phyloP scores from a whole-genome alignment of 2,329 filamentous ascomycete genomes.

The Simplicillium aogashimaense region DNA sequence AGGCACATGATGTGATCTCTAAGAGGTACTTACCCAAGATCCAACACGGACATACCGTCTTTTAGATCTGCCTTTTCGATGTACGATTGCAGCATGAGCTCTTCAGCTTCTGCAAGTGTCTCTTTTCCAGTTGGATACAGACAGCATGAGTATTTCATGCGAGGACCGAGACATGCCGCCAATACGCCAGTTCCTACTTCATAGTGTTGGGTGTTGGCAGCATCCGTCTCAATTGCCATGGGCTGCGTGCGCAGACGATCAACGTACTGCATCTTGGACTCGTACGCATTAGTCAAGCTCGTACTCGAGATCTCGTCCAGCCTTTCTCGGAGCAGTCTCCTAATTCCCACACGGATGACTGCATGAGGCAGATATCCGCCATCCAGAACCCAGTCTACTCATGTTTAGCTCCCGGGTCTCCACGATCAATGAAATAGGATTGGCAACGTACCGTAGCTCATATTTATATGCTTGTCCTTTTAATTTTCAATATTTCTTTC shows the following conservation, averaged over 20 bases:
- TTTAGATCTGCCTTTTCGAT: conserved; percentile 47
- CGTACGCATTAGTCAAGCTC: conserved; percentile 40
- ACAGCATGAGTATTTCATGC: conserved; percentile 65
- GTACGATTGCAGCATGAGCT: conserved; percentile 55
- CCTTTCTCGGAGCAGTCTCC: conserved; percentile 54
- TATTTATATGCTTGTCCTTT: too few relatives aligned
- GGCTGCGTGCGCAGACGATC: conserved; percentile 46
- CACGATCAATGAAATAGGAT: too few relatives aligned
- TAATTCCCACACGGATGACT: conserved; percentile 55
- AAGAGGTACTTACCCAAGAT: conserved; percentile 40
- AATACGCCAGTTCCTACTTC: conserved; percentile 60
- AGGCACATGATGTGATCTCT: too few relatives aligned
- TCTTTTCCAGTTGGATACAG: conserved; percentile 53
- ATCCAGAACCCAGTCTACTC: conserved; percentile 48
- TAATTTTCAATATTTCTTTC: too few relatives aligned
- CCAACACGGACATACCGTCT: conserved; percentile 52
- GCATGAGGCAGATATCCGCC: conserved; percentile 53
- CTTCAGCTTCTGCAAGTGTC: conserved; percentile 56
- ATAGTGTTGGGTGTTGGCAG: conserved; percentile 62
- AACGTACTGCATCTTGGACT: conserved; percentile 55
- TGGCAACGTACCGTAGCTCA: too few relatives aligned
- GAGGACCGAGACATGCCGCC: conserved; percentile 48
- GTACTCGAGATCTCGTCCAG: conserved; percentile 42
- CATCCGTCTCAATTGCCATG: conserved; percentile 58
- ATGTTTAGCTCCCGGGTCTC: too few relatives aligned